phyloP scores from a whole-genome alignment of 768 basidiomycete genomes.

The Mycena amicta region DNA sequence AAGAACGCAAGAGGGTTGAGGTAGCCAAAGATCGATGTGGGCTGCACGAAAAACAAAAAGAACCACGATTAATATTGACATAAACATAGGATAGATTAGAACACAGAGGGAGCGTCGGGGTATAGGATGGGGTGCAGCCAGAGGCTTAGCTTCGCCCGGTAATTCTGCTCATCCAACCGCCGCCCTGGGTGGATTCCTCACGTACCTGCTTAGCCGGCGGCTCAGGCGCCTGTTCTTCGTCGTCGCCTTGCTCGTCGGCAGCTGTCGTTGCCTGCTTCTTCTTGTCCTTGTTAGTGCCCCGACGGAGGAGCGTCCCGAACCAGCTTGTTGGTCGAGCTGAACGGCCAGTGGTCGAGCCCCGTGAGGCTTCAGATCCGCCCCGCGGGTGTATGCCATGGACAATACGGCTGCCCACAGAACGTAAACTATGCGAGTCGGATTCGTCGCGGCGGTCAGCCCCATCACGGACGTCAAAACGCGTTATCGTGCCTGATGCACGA shows the following conservation, averaged over 20 bases:
- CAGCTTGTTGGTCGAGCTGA: slow-evolving; percentile 9
- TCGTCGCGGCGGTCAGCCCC: slow-evolving; percentile 24
- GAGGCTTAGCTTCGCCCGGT: slow-evolving; percentile 13
- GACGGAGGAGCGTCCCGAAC: slow-evolving; percentile 16
- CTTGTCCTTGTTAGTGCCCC: slow-evolving; percentile 11
- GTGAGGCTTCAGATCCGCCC: slow-evolving; percentile 8
- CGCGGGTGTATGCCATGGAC: slow-evolving; percentile 23
- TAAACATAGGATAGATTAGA: slow-evolving; percentile 8
- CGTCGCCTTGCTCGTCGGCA: slow-evolving; percentile 7
- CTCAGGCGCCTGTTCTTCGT: slow-evolving; percentile 8
- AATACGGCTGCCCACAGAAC: slow-evolving; percentile 25
- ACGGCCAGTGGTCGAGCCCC: background rate
- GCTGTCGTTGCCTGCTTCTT: slow-evolving; percentile 1
- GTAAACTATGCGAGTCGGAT: slow-evolving; percentile 22
- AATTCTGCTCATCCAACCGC: slow-evolving; percentile 21
- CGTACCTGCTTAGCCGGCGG: slow-evolving; percentile 23
- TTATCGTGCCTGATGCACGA: slow-evolving; percentile 20
- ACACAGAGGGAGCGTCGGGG: background rate
- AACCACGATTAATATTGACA: slow-evolving; percentile 16
- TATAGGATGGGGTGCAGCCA: slow-evolving; percentile 3
- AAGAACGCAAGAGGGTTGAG: slow-evolving; percentile 23
- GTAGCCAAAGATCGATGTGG: slow-evolving; percentile 20
- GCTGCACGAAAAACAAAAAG: slow-evolving; percentile 8
- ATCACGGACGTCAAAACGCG: slow-evolving; percentile 28
- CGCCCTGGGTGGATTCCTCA: slow-evolving; percentile 14